Evolutionary conservation across 2,329 filamentous ascomycete species (phyloP).

Genomic region (Alternaria ventricosa): DNA sequence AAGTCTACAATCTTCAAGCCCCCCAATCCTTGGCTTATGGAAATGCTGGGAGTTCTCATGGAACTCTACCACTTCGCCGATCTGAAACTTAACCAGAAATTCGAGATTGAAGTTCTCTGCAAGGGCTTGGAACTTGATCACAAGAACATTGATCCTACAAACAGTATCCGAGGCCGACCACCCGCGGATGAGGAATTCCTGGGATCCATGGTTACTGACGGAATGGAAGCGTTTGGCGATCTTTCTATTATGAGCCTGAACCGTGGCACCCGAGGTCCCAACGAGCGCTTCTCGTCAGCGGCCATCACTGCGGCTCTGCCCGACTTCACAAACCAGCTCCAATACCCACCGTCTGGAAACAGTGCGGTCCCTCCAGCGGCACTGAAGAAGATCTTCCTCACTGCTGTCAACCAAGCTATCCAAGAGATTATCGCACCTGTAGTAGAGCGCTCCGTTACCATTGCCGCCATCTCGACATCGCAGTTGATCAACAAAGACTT

Average conservation of each 20-base stretch:
- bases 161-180: slow-evolving; percentile 79
- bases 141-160: slow-evolving; percentile 86
- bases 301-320: slow-evolving; percentile 81
- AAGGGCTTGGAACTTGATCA: slow-evolving; percentile 91
- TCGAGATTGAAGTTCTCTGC: slow-evolving; percentile 97
- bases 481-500: slow-evolving; percentile 98
- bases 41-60: slow-evolving; percentile 87
- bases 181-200: slow-evolving; percentile 67
- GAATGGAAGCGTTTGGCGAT: slow-evolving; percentile 82
- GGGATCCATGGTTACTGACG: slow-evolving; percentile 65
- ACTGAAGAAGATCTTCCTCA: slow-evolving; percentile 76
- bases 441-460: slow-evolving; percentile 95
- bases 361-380: slow-evolving; percentile 74
- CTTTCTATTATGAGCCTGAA: slow-evolving; percentile 70
- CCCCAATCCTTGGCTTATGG: slow-evolving; percentile 97
- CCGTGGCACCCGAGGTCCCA: slow-evolving; percentile 65
- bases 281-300: slow-evolving; percentile 76
- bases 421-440: slow-evolving; percentile 97
- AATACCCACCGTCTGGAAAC: slow-evolving; percentile 73
- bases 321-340: slow-evolving; percentile 79
- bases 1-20: slow-evolving; percentile 89
- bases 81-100: slow-evolving; percentile 94
- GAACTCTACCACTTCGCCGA: slow-evolving; percentile 94
- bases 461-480: slow-evolving; percentile 93
- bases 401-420: slow-evolving; percentile 85